Percentiles rank a stretch among this genome's conserved stretches.
phyloP scores from a whole-genome alignment of 2,329 filamentous ascomycete genomes.

The Sodiomyces alkalinus region DNA sequence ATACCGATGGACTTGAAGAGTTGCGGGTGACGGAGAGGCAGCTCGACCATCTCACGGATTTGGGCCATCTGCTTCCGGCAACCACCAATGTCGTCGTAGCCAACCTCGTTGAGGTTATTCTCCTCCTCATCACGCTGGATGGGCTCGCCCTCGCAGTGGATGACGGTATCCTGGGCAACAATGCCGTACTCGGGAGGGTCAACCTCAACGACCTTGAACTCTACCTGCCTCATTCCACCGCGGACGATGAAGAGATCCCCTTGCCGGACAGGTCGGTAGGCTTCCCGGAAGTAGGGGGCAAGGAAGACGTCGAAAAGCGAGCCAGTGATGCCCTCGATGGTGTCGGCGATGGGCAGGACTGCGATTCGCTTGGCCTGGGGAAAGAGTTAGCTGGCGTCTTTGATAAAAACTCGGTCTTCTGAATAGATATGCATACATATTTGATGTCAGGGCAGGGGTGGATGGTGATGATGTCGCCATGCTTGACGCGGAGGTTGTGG shows the following conservation, averaged over 20 bases:
- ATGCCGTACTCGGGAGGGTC: constrained; percentile 98
- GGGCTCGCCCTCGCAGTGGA: constrained; percentile 91
- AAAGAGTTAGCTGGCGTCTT: constrained; percentile 3
- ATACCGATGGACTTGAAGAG: constrained; percentile 99
- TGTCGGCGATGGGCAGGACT: constrained; percentile 94
- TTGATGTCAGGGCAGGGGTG: constrained; percentile 98
- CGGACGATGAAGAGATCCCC: constrained; percentile 95
- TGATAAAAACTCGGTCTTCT: neutral
- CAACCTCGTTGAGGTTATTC: constrained; percentile 97
- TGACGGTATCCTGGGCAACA: constrained; percentile 95
- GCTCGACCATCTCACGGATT: constrained; percentile 95
- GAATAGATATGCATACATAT: constrained; percentile 60
- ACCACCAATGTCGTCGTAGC: constrained; percentile 97
- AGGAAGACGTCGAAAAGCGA: constrained; percentile 99
- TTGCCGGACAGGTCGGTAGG: constrained; percentile 92
- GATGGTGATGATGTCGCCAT: constrained; percentile 93
- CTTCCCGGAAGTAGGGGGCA: constrained; percentile 97
- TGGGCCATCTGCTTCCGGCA: constrained; percentile 99
- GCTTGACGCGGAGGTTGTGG: constrained; percentile 97
- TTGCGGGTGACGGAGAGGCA: constrained; percentile 90
- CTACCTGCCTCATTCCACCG: constrained; percentile 96
- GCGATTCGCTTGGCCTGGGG: constrained; percentile 97
- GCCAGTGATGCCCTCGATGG: constrained; percentile 91
- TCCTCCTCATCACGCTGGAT: constrained; percentile 98
- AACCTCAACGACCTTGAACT: constrained; percentile 99